phyloP scores from a whole-genome alignment of 2,329 filamentous ascomycete species.

The Pseudogymnoascus sp. region DNA sequence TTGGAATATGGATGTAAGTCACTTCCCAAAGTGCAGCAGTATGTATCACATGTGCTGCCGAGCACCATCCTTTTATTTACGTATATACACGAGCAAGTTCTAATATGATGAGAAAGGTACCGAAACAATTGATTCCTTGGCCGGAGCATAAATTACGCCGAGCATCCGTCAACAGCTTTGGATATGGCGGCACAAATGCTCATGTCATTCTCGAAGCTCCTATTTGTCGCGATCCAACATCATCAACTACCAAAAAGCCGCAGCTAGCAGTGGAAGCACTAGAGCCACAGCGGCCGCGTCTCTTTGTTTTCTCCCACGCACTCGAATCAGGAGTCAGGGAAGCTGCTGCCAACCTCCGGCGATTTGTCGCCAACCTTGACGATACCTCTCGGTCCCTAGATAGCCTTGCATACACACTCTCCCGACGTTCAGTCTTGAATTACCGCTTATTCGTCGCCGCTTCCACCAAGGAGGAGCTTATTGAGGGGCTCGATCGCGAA shows the following conservation, averaged over 20 bases:
- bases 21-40: not conserved
- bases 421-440: not conserved
- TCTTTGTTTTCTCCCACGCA: not conserved
- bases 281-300: too few species aligned
- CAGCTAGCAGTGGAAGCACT: too few species aligned
- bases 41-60: not conserved
- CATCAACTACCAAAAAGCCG: too few species aligned
- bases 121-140: not conserved
- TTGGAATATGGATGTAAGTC: not conserved
- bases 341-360: not conserved
- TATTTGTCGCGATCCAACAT: too few species aligned
- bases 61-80: not conserved
- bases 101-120: not conserved
- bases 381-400: not conserved
- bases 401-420: not conserved
- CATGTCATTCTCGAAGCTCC: constrained; percentile 28
- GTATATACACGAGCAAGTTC: constrained; percentile 9
- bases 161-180: constrained; percentile 25
- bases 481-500: not conserved
- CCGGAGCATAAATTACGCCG: not conserved
- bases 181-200: constrained; percentile 38
- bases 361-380: not conserved
- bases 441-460: not conserved
- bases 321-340: not conserved
- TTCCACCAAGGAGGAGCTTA: not conserved